These are phyloP conservation scores for Melaleuca quinquenervia DNA, from an alignment of 345 rosid genomes.

Conservation along the genomic window DNA sequence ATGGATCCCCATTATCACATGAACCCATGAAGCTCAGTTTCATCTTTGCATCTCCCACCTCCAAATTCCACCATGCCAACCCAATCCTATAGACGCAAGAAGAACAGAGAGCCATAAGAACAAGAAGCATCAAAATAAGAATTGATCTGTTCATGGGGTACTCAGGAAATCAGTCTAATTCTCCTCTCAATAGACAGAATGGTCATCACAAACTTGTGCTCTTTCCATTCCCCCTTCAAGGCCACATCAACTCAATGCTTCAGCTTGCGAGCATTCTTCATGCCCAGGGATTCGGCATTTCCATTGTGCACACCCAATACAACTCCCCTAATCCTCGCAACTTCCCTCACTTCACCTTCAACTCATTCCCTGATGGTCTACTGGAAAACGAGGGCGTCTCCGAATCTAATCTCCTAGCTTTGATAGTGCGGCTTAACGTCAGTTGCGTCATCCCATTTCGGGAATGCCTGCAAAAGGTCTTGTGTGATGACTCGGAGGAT, in stretches of 20 bases:
- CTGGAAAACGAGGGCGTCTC: not conserved
- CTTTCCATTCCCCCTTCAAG: conserved; percentile 43
- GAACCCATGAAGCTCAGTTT: not conserved
- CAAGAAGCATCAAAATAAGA: not conserved
- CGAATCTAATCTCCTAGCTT: conserved; percentile 2
- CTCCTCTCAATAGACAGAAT: not conserved
- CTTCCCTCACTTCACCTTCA: conserved; percentile 37
- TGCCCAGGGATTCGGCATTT: conserved; percentile 40
- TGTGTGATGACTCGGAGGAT: conserved; percentile 4
- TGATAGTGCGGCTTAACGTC: conserved; percentile 12
- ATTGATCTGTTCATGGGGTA: not conserved
- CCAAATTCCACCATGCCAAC: not conserved
- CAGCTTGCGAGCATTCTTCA: conserved; percentile 46
- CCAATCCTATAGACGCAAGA: not conserved
- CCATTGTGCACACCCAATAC: conserved; percentile 33
- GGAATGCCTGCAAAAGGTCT: conserved; percentile 18
- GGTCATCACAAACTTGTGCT: conserved; percentile 20
- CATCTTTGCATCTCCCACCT: not conserved
- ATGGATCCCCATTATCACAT: not conserved
- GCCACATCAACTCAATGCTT: conserved; percentile 54
- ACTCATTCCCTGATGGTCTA: conserved; percentile 15
- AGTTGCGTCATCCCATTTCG: conserved; percentile 22
- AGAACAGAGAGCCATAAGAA: not conserved
- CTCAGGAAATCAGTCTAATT: not conserved
- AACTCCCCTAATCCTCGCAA: conserved; percentile 36